These are phyloP conservation scores for Phytopythium ostracodes DNA, from an alignment of 352 stramenopile species.

Conservation along the genomic window DNA sequence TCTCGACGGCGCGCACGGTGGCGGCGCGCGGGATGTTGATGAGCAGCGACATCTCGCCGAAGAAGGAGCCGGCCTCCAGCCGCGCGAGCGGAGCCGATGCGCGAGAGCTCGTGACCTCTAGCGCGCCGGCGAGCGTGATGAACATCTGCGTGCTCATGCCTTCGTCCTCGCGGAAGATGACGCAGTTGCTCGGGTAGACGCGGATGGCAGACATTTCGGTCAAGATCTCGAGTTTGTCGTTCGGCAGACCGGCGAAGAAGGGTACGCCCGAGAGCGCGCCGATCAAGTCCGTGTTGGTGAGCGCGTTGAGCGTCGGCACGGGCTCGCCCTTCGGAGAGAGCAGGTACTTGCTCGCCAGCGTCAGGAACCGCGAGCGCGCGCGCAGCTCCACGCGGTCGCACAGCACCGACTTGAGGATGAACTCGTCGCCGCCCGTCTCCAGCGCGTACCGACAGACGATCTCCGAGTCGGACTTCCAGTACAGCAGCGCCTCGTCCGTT, in stretches of 20 bases:
- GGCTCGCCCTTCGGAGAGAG: slow-evolving; percentile 15
- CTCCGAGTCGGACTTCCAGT: slow-evolving; percentile 55
- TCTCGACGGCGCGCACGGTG: slow-evolving; percentile 61
- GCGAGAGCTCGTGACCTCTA: slow-evolving; percentile 64
- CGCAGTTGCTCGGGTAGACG: slow-evolving; percentile 58
- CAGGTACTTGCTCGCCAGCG: slow-evolving; percentile 31
- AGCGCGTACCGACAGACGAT: slow-evolving; percentile 63
- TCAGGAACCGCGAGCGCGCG: slow-evolving; percentile 35
- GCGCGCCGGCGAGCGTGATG: slow-evolving; percentile 54
- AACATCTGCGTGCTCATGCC: slow-evolving; percentile 80
- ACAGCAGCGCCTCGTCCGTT: slow-evolving; percentile 53
- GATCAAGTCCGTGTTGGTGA: slow-evolving; percentile 68
- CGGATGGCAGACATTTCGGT: slow-evolving; percentile 78
- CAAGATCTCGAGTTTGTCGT: slow-evolving; percentile 50
- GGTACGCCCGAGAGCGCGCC: slow-evolving; percentile 56
- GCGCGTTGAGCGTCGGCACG: slow-evolving; percentile 45
- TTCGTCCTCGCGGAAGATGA: slow-evolving; percentile 76
- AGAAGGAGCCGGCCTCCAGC: slow-evolving; percentile 66
- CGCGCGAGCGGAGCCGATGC: slow-evolving; percentile 42
- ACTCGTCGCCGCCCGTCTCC: slow-evolving; percentile 49
- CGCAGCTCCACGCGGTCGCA: slow-evolving; percentile 43
- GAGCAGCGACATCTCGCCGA: slow-evolving; percentile 77
- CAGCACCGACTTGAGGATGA: slow-evolving; percentile 58
- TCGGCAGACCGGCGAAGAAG: slow-evolving; percentile 63
- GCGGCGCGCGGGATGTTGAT: slow-evolving; percentile 76